Percentiles rank a stretch among this genome's conserved stretches.
Conservation (phyloP, 805 yeast genomes). For the Saturnispora kantuleensis region DNA sequence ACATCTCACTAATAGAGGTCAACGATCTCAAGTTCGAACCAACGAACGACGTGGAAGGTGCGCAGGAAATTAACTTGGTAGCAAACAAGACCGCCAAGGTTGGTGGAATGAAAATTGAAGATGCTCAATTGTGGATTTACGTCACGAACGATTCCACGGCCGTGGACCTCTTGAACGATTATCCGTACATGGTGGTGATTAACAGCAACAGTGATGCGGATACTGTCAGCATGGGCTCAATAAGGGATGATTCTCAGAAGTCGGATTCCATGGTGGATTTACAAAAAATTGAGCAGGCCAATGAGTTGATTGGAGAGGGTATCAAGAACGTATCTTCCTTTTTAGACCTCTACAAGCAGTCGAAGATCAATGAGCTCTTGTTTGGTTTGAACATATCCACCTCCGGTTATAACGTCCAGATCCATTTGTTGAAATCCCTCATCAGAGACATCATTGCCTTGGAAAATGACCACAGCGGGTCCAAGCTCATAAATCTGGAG, state of each 20-base stretch:
- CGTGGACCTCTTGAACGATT: slow-evolving; percentile 16
- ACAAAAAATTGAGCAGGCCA: slow-evolving; percentile 20
- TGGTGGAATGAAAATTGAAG: slow-evolving; percentile 5
- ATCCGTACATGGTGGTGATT: slow-evolving; percentile 21
- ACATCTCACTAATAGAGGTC: slow-evolving; percentile 24
- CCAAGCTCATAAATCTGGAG: not conserved
- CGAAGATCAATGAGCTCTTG: slow-evolving; percentile 21
- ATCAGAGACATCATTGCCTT: slow-evolving; percentile 17
- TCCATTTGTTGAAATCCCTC: slow-evolving; percentile 19
- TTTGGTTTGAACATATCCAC: slow-evolving; percentile 23
- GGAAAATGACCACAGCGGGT: not conserved
- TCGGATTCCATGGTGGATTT: slow-evolving; percentile 18
- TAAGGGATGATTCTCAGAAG: slow-evolving; percentile 1
- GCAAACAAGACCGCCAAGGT: not conserved
- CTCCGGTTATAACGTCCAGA: slow-evolving; percentile 22
- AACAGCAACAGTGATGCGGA: slow-evolving; percentile 6
- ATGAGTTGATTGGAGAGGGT: slow-evolving; percentile 20
- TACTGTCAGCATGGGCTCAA: not conserved
- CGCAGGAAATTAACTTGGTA: slow-evolving; percentile 8
- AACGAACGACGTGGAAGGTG: slow-evolving; percentile 12
- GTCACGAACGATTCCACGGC: slow-evolving; percentile 19
- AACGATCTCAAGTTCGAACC: slow-evolving; percentile 10
- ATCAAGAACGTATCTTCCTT: slow-evolving; percentile 21
- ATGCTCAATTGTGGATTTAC: slow-evolving; percentile 25
- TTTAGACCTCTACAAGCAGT: slow-evolving; percentile 19